A percentile compares a stretch with the other conserved stretches of the same genome.
phyloP scores from a whole-genome alignment of 164 flowering plant species.

The Piper longum region DNA sequence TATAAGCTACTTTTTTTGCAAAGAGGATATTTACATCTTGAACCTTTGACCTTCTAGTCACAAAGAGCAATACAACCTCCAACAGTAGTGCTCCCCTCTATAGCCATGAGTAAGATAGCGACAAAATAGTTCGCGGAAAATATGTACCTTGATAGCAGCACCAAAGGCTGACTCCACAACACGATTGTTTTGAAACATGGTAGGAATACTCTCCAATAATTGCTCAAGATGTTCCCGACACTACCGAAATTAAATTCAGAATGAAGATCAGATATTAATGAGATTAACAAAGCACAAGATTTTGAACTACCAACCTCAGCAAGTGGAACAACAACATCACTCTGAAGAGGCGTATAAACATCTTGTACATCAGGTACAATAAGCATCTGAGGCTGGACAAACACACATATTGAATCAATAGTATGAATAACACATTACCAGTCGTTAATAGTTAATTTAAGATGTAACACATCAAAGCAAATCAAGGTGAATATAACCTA shows the following conservation, averaged over 20 bases:
- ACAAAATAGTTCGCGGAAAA: not conserved
- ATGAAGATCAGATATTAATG: not conserved
- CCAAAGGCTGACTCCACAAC: constrained; percentile 91
- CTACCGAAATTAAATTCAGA: constrained; percentile 23
- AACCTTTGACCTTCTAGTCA: too few species aligned
- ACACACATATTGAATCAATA: too few species aligned
- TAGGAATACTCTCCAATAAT: constrained; percentile 83
- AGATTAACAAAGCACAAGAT: not conserved
- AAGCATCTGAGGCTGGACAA: constrained; percentile 90
- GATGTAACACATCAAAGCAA: too few species aligned
- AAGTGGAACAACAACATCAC: constrained; percentile 85
- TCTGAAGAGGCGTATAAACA: constrained; percentile 94
- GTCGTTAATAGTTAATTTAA: too few species aligned
- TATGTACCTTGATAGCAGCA: constrained; percentile 78
- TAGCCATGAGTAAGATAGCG: not conserved
- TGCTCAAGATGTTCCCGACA: constrained; percentile 85
- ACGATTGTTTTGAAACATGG: constrained; percentile 74
- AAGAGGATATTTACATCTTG: too few species aligned
- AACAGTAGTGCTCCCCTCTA: not conserved
- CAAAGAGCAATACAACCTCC: not conserved
- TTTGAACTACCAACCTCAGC: constrained; percentile 50
- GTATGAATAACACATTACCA: too few species aligned
- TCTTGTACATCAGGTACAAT: constrained; percentile 97
- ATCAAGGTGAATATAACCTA: too few species aligned
- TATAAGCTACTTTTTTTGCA: too few species aligned